Percentiles rank a stretch among this genome's conserved stretches.
phyloP scores from a whole-genome alignment of 2,329 filamentous ascomycete genomes.

The Penicillium verrucosum region DNA sequence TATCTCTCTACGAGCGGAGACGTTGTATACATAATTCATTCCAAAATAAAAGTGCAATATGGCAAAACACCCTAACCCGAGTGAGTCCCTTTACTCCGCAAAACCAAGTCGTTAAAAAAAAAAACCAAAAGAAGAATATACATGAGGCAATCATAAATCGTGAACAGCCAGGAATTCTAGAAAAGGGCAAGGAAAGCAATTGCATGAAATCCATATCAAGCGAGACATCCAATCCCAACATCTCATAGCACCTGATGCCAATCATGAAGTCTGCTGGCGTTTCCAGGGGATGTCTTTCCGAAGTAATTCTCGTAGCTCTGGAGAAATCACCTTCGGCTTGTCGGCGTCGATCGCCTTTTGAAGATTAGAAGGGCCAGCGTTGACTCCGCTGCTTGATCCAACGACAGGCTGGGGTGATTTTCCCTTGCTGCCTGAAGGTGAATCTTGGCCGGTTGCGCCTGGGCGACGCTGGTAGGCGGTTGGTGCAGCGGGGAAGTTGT shows the following conservation, averaged over 20 bases:
- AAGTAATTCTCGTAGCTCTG: conserved; percentile 61
- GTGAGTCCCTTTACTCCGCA: neutral
- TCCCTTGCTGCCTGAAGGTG: conserved; percentile 25
- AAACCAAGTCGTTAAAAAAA: neutral
- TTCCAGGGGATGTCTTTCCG: conserved; percentile 56
- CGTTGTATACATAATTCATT: neutral
- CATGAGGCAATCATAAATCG: conserved; percentile 6
- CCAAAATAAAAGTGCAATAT: neutral
- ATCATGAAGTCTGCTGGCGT: conserved; percentile 18
- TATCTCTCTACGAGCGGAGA: neutral
- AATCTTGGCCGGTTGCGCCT: conserved; percentile 7
- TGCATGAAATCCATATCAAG: neutral
- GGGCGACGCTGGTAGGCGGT: conserved; percentile 50
- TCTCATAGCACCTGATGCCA: no score
- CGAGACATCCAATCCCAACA: neutral
- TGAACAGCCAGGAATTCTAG: neutral
- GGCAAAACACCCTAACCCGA: neutral
- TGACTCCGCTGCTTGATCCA: conserved; percentile 27
- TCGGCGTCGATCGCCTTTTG: conserved; percentile 21
- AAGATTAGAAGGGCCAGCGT: conserved; percentile 19
- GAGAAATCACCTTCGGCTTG: conserved; percentile 57
- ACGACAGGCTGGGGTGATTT: conserved; percentile 28
- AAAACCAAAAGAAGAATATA: neutral
- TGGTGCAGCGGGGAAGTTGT: conserved; percentile 68
- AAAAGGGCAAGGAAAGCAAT: neutral